These are phyloP conservation scores for Detonula confervacea DNA, from an alignment of 352 stramenopile genomes.

Conservation along the genomic window DNA sequence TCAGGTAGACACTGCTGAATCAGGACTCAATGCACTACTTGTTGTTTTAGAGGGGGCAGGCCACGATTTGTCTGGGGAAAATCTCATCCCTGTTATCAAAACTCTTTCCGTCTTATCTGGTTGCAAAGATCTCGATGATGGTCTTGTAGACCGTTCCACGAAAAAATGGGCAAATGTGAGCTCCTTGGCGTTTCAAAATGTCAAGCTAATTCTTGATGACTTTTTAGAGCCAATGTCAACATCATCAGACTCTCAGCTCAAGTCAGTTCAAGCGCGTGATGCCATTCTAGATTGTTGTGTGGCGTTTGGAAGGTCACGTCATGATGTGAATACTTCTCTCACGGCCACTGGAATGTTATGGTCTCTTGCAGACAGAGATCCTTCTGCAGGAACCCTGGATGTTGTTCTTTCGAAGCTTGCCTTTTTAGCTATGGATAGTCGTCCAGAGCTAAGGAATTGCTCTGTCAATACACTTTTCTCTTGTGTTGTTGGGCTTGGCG, in stretches of 20 bases:
- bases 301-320: slow-evolving; percentile 90
- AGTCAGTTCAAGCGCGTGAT: slow-evolving; percentile 78
- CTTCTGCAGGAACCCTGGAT: slow-evolving; percentile 68
- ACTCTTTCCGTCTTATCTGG: slow-evolving; percentile 71
- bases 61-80: slow-evolving; percentile 68
- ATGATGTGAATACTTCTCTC: slow-evolving; percentile 98
- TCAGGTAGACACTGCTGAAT: slow-evolving; percentile 67
- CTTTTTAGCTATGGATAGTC: slow-evolving; percentile 90
- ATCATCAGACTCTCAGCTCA: slow-evolving; percentile 63
- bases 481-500: slow-evolving; percentile 93
- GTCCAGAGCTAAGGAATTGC: slow-evolving; percentile 95
- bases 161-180: slow-evolving; percentile 66
- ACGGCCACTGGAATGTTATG: slow-evolving; percentile 96
- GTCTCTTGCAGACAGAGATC: slow-evolving; percentile 89
- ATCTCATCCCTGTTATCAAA: slow-evolving; percentile 68
- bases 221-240: slow-evolving; percentile 90
- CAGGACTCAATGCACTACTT: slow-evolving; percentile 68
- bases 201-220: slow-evolving; percentile 97
- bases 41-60: slow-evolving; percentile 74
- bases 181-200: slow-evolving; percentile 91
- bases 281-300: slow-evolving; percentile 91
- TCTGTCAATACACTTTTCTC: slow-evolving; percentile 97
- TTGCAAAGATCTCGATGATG: slow-evolving; percentile 17
- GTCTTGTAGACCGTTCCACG: slow-evolving; percentile 61
- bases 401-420: slow-evolving; percentile 80